Percentiles rank a stretch among this genome's conserved stretches.
Evolutionary conservation across 352 stramenopile genomes (phyloP).

Genomic region (Phytophthora pseudosyringae): DNA sequence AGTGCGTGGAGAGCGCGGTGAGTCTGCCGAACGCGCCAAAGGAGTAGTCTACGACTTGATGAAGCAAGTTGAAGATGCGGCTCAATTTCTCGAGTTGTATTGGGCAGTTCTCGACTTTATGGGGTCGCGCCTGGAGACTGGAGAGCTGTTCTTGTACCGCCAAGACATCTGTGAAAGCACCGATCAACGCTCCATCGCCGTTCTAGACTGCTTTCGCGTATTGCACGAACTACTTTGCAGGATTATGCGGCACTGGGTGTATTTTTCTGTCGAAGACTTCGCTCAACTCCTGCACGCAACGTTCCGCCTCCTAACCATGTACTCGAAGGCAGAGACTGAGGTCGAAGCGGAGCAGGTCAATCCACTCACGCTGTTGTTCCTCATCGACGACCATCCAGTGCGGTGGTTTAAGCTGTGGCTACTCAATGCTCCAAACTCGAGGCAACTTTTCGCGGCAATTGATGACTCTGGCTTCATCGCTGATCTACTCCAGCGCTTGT

Average conservation of each 20-base stretch:
- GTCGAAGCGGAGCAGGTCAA: slow-evolving; percentile 28
- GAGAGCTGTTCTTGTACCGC: slow-evolving; percentile 37
- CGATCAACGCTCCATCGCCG: slow-evolving; percentile 8
- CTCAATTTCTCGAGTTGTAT: slow-evolving; percentile 60
- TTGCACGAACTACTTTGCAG: slow-evolving; percentile 43
- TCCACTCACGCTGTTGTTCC: slow-evolving; percentile 38
- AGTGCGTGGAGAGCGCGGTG: slow-evolving; percentile 6
- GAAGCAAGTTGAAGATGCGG: slow-evolving; percentile 51
- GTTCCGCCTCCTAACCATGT: slow-evolving; percentile 51
- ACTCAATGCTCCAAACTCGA: slow-evolving; percentile 38
- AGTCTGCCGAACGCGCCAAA: slow-evolving; percentile 29
- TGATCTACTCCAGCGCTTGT: slow-evolving; percentile 52
- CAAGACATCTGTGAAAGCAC: slow-evolving; percentile 15
- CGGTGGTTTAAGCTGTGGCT: slow-evolving; percentile 62
- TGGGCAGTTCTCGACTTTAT: slow-evolving; percentile 56
- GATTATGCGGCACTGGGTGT: slow-evolving; percentile 59
- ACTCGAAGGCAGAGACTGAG: slow-evolving; percentile 36
- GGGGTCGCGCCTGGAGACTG: slow-evolving; percentile 27
- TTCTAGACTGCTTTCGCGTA: slow-evolving; percentile 54
- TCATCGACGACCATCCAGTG: slow-evolving; percentile 38
- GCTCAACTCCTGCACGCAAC: slow-evolving; percentile 49
- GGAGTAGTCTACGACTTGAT: slow-evolving; percentile 50
- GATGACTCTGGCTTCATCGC: slow-evolving; percentile 42
- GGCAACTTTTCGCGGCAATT: slow-evolving; percentile 47
- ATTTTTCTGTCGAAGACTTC: slow-evolving; percentile 55